Evolutionary conservation across 495 filamentous ascomycete genomes (phyloP).

Genomic region (Ascodesmis nigricans): DNA sequence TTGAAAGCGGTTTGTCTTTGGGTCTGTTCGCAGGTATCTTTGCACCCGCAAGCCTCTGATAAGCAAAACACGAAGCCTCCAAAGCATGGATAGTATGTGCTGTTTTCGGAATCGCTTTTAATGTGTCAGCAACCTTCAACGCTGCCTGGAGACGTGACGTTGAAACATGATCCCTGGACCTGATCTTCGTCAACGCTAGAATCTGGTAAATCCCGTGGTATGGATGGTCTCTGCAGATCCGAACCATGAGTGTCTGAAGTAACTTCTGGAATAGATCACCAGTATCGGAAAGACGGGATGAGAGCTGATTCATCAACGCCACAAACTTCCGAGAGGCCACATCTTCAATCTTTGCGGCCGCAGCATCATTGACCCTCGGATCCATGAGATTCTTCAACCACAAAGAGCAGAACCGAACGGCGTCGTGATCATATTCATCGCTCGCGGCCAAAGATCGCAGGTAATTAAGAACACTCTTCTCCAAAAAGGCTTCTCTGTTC

Average conservation of each 20-base stretch:
- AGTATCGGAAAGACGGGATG: slow-evolving; percentile 61
- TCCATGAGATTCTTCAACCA: slow-evolving; percentile 71
- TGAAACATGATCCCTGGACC: slow-evolving; percentile 47
- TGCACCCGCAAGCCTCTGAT: slow-evolving; percentile 47
- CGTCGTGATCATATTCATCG: slow-evolving; percentile 71
- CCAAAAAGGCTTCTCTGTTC: slow-evolving; percentile 57
- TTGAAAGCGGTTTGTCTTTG: slow-evolving; percentile 6
- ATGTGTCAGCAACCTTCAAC: slow-evolving; percentile 34
- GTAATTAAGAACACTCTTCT: slow-evolving; percentile 84
- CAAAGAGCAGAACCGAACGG: slow-evolving; percentile 79
- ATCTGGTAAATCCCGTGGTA: slow-evolving; percentile 95
- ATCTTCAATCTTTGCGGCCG: slow-evolving; percentile 39
- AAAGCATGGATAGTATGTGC: too few species aligned
- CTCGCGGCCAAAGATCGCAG: slow-evolving; percentile 62
- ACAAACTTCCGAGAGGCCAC: slow-evolving; percentile 87
- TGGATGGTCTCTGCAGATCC: slow-evolving; percentile 77
- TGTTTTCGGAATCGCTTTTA: slow-evolving; percentile 26
- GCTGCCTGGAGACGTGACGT: slow-evolving; percentile 52
- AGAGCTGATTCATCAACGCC: slow-evolving; percentile 81
- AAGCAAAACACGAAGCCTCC: too few species aligned
- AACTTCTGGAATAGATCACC: slow-evolving; percentile 46
- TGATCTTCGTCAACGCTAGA: slow-evolving; percentile 50
- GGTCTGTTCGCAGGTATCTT: slow-evolving; percentile 40
- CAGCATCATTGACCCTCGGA: slow-evolving; percentile 51
- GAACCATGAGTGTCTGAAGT: slow-evolving; percentile 45